Evolutionary conservation across 1,139 yeast species (phyloP).

Genomic region (Chernovozyma aurita): DNA sequence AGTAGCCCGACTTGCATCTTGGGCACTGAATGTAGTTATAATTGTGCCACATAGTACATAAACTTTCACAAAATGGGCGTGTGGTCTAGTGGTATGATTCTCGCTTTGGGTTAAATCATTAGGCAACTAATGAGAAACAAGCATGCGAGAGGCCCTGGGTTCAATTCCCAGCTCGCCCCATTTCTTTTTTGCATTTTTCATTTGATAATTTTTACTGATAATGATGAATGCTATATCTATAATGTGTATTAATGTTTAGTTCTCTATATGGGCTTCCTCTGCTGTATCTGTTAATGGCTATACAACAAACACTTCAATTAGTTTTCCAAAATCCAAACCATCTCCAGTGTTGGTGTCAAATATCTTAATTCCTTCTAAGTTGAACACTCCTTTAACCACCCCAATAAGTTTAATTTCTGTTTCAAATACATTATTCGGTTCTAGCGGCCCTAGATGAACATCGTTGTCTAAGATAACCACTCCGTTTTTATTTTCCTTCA

Average conservation of each 20-base stretch:
- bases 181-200: slow-evolving; percentile 10
- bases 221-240: too few species aligned
- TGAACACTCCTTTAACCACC: slow-evolving; percentile 59
- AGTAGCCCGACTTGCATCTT: too few species aligned
- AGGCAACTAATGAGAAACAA: slow-evolving; percentile 12
- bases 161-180: slow-evolving; percentile 31
- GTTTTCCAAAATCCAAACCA: slow-evolving; percentile 64
- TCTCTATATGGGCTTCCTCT: too few species aligned
- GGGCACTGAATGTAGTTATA: too few species aligned
- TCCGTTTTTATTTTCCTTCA: slow-evolving; percentile 39
- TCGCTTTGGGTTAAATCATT: slow-evolving; percentile 15
- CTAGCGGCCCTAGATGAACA: slow-evolving; percentile 58
- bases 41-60: too few species aligned
- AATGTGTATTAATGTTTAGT: too few species aligned
- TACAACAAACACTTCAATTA: slow-evolving; percentile 65
- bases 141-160: slow-evolving; percentile 33
- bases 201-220: not conserved
- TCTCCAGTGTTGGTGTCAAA: slow-evolving; percentile 66
- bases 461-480: slow-evolving; percentile 64
- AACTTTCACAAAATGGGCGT: slow-evolving; percentile 14
- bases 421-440: slow-evolving; percentile 60
- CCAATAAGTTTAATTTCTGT: slow-evolving; percentile 60
- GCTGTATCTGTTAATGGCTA: too few species aligned
- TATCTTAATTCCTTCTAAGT: slow-evolving; percentile 60
- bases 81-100: slow-evolving; percentile 23